Conservation (phyloP, 176 grass and related monocot genomes). For the Zoysia japonica region DNA sequence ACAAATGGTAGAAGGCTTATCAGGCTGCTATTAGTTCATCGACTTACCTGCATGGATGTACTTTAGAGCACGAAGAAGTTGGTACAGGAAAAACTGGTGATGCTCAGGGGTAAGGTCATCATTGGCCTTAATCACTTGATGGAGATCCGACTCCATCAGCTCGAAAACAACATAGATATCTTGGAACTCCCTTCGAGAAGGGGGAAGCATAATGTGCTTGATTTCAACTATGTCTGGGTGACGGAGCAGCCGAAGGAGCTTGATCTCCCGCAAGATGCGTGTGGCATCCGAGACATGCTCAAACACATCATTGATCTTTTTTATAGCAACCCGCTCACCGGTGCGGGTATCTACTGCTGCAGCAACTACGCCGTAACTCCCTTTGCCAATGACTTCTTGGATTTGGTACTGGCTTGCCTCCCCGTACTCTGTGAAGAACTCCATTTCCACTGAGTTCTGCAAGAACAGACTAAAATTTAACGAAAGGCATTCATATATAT, state of each 20-base stretch:
- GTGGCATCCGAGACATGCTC: conserved; percentile 94
- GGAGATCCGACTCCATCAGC: conserved; percentile 89
- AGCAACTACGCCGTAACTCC: conserved; percentile 90
- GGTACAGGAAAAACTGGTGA: conserved; percentile 90
- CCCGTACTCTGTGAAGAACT: conserved; percentile 91
- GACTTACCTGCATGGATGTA: conserved; percentile 87
- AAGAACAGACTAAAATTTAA: conserved; percentile 28
- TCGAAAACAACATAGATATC: conserved; percentile 96
- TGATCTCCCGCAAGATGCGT: conserved; percentile 86
- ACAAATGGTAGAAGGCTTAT: conserved; percentile 15
- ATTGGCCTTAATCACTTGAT: conserved; percentile 93
- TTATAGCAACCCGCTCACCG: conserved; percentile 82
- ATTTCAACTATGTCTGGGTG: conserved; percentile 95
- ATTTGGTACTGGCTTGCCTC: conserved; percentile 86
- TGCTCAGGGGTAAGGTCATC: conserved; percentile 89
- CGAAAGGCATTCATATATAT: neutral
- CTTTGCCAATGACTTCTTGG: conserved; percentile 90
- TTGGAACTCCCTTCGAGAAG: conserved; percentile 84
- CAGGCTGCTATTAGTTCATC: neutral
- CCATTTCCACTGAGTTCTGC: conserved; percentile 64
- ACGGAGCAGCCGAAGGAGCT: conserved; percentile 74
- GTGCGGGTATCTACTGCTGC: conserved; percentile 79
- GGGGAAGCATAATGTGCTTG: conserved; percentile 94
- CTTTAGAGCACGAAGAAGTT: conserved; percentile 86
- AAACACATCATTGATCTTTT: conserved; percentile 98